Conservation (phyloP, 768 basidiomycete genomes). For the Leccinum truebloodii region DNA sequence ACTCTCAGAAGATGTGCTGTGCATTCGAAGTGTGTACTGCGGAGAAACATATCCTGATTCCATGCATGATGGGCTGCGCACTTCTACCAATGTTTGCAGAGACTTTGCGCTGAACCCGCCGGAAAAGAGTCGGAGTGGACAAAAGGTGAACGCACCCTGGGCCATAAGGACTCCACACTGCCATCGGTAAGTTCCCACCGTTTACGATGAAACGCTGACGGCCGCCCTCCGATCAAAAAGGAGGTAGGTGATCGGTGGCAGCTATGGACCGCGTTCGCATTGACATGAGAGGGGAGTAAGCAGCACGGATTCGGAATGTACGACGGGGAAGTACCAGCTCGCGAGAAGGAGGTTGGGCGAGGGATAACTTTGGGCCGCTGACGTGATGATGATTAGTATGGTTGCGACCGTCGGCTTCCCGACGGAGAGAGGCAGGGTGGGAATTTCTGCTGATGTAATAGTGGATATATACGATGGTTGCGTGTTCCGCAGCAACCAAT, state of each 20-base stretch:
- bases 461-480: constrained; percentile 35
- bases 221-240: constrained; percentile 27
- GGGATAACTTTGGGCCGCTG: constrained; percentile 3
- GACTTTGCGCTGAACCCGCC: neutral
- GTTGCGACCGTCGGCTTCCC: constrained; percentile 15
- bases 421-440: constrained; percentile 32
- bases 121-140: neutral
- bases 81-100: neutral
- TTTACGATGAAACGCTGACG: constrained; percentile 9
- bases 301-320: neutral
- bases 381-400: constrained; percentile 19
- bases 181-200: neutral
- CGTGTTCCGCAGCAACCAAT: constrained; percentile 36
- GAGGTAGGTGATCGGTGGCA: constrained; percentile 28
- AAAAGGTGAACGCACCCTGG: neutral
- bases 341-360: neutral
- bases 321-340: neutral
- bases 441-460: constrained; percentile 35
- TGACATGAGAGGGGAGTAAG: constrained; percentile 7
- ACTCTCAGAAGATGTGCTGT: neutral
- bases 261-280: constrained; percentile 18
- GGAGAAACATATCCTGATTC: constrained; percentile 4
- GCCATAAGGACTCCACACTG: constrained; percentile 7
- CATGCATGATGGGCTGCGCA: neutral
- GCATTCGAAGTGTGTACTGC: constrained; percentile 6